Conservation (phyloP, 2,329 filamentous ascomycete species). For the Diplodia mutila region DNA sequence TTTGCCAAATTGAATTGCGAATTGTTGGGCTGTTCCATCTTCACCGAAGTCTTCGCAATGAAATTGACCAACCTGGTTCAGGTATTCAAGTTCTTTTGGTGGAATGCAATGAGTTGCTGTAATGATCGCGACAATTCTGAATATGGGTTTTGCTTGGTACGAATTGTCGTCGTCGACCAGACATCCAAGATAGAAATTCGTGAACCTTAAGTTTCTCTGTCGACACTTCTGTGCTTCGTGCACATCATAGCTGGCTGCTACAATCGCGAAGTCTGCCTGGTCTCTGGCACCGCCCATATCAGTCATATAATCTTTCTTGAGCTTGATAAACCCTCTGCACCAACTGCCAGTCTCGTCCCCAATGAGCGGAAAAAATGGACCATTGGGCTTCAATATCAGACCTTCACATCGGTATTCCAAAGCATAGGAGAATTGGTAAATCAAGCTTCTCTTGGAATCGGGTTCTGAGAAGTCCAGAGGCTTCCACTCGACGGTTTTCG, state of each 20-base stretch:
- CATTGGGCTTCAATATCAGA: constrained; percentile 77
- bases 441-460: constrained; percentile 59
- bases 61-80: constrained; percentile 49
- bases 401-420: constrained; percentile 74
- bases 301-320: constrained; percentile 84
- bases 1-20: constrained; percentile 25
- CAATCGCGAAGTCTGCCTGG: constrained; percentile 73
- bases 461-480: constrained; percentile 66
- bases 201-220: constrained; percentile 67
- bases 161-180: constrained; percentile 66
- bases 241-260: constrained; percentile 74
- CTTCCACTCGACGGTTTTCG: constrained; percentile 68
- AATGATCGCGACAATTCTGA: constrained; percentile 65
- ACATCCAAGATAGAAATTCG: constrained; percentile 79
- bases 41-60: constrained; percentile 37
- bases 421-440: constrained; percentile 65
- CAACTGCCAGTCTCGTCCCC: constrained; percentile 15
- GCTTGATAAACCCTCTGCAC: constrained; percentile 66
- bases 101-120: constrained; percentile 53
- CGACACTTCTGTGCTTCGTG: constrained; percentile 61
- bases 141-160: constrained; percentile 59
- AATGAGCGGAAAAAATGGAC: constrained; percentile 68
- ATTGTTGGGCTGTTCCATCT: constrained; percentile 20
- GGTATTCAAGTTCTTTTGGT: constrained; percentile 46
- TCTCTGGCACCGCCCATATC: constrained; percentile 72